Conservation (phyloP, 306 rosid species). For the Myrica gale region DNA sequence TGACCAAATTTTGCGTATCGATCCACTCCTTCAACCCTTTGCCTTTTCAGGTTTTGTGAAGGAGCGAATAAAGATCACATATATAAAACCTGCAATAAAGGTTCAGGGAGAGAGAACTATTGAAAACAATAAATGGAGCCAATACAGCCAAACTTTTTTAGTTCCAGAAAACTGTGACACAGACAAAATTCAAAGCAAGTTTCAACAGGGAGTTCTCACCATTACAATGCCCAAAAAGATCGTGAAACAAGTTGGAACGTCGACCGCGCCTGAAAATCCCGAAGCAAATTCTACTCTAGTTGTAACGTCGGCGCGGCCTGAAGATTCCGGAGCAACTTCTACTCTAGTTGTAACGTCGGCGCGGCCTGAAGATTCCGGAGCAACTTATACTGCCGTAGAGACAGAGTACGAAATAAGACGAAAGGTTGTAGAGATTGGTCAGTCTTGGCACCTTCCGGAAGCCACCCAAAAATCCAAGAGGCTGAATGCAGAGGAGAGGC, state of each 20-base stretch:
- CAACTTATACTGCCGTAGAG: slow-evolving; percentile 23
- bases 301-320: neutral
- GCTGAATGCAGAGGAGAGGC: slow-evolving; percentile 41
- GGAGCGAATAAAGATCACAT: slow-evolving; percentile 38
- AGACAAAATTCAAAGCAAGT: slow-evolving; percentile 29
- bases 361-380: slow-evolving; percentile 15
- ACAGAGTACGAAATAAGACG: slow-evolving; percentile 18
- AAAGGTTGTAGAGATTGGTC: slow-evolving; percentile 25
- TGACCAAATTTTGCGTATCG: too few species aligned
- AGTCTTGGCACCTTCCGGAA: slow-evolving; percentile 16
- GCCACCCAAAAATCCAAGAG: slow-evolving; percentile 12
- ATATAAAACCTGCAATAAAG: slow-evolving; percentile 13
- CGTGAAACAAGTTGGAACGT: too few species aligned
- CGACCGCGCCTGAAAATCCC: neutral
- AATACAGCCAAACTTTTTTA: slow-evolving; percentile 34
- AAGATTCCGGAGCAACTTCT: slow-evolving; percentile 17
- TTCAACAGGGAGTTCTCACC: too few species aligned
- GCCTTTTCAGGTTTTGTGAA: slow-evolving; percentile 41
- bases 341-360: neutral
- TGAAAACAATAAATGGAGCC: slow-evolving; percentile 33
- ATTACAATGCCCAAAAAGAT: too few species aligned
- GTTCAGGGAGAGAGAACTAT: slow-evolving; percentile 51
- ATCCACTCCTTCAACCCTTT: neutral
- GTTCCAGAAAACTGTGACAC: slow-evolving; percentile 37
- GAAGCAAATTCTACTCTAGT: too few species aligned